A percentile compares a stretch with the other conserved stretches of the same genome.
These are phyloP conservation scores for Eimeria maxima DNA, from an alignment of 169 alveolate genomes.

Conservation along the genomic window DNA sequence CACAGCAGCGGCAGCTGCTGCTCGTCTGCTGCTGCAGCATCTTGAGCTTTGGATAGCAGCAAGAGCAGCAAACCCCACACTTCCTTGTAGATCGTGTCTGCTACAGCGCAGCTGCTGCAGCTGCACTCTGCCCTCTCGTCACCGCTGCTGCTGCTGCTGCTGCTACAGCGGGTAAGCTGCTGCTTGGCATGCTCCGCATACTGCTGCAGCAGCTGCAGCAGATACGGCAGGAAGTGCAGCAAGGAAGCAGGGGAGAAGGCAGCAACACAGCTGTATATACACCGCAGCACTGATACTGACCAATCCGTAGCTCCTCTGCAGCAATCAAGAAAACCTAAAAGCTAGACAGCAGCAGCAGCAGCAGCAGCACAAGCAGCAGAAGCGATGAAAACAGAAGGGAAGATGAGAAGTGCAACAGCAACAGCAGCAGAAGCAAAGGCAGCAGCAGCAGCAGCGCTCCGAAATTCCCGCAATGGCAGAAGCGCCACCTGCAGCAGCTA, in stretches of 20 bases:
- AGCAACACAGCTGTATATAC: slow-evolving; percentile 50
- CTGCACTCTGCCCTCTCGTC: neutral
- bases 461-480: too few relatives aligned
- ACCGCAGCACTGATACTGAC: slow-evolving; percentile 37
- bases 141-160: neutral
- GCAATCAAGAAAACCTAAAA: slow-evolving; percentile 38
- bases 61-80: slow-evolving; percentile 27
- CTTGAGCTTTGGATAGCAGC: slow-evolving; percentile 56
- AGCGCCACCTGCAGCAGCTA: too few relatives aligned
- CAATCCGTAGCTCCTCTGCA: neutral
- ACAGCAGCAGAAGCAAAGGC: neutral
- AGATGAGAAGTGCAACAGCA: neutral
- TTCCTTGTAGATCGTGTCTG: neutral
- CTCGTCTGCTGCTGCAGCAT: slow-evolving; percentile 65
- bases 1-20: slow-evolving; percentile 47
- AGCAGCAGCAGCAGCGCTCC: slow-evolving; percentile 18
- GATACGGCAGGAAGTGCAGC: slow-evolving; percentile 34
- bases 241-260: slow-evolving; percentile 36
- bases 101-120: slow-evolving; percentile 72
- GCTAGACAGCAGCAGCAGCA: slow-evolving; percentile 42
- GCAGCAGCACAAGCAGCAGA: slow-evolving; percentile 37
- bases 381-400: neutral
- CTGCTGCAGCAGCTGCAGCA: slow-evolving; percentile 73
- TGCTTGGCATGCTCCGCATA: neutral
- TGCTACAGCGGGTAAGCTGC: slow-evolving; percentile 9